These are phyloP conservation scores for Hemileccinum rubropunctum DNA, from an alignment of 768 basidiomycete genomes.

Conservation along the genomic window DNA sequence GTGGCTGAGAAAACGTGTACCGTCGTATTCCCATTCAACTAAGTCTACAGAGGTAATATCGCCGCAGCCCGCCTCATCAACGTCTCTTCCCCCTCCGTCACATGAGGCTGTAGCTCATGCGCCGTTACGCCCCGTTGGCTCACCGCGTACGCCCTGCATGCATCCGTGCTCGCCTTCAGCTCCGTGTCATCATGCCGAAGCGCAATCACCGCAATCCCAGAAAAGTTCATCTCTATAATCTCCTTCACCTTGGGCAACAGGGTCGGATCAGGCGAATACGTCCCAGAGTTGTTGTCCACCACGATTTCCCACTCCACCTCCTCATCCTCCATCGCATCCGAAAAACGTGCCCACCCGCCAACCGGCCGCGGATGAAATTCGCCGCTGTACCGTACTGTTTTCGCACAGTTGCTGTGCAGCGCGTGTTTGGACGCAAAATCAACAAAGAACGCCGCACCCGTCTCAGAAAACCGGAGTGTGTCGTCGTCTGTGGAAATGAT, in stretches of 20 bases:
- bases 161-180: constrained; percentile 57
- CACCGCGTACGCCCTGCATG: constrained; percentile 65
- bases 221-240: constrained; percentile 72
- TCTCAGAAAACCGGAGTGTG: constrained; percentile 80
- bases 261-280: constrained; percentile 69
- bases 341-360: constrained; percentile 66
- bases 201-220: constrained; percentile 55
- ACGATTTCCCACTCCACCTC: constrained; percentile 76
- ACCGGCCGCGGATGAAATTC: constrained; percentile 76
- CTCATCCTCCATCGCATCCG: constrained; percentile 50
- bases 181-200: constrained; percentile 54
- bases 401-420: constrained; percentile 71
- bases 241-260: constrained; percentile 60
- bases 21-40: constrained; percentile 22
- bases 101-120: constrained; percentile 66
- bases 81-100: constrained; percentile 51
- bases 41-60: background rate
- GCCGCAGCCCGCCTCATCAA: constrained; percentile 27
- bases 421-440: constrained; percentile 88
- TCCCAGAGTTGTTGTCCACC: constrained; percentile 85
- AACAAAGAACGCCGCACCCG: constrained; percentile 83
- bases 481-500: constrained; percentile 75
- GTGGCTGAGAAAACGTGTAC: constrained; percentile 38
- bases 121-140: constrained; percentile 54
- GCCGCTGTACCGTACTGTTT: constrained; percentile 66